These are phyloP conservation scores for Dryas integrifolia DNA, from an alignment of 331 rosid species.

Conservation along the genomic window DNA sequence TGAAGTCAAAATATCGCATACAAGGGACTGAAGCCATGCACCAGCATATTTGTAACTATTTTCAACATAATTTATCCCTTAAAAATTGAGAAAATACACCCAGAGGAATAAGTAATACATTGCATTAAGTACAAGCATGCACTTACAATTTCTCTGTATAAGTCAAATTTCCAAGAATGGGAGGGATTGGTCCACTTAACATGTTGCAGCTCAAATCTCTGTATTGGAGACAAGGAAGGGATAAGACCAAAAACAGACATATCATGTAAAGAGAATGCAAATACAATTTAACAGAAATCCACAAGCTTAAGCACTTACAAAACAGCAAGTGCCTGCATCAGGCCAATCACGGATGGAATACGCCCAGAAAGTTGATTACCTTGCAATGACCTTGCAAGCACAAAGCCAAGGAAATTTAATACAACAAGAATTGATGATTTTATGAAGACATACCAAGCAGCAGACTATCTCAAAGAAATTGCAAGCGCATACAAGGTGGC, in stretches of 20 bases:
- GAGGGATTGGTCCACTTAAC: conserved; percentile 77
- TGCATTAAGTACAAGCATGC: neutral
- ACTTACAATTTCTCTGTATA: conserved; percentile 92
- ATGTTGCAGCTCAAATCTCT: conserved; percentile 89
- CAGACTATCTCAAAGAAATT: neutral
- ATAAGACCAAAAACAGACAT: neutral
- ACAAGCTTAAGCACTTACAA: conserved; percentile 57
- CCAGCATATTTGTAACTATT: neutral
- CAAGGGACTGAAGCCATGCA: neutral
- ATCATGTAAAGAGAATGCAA: neutral
- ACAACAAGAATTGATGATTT: neutral
- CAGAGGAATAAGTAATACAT: too few species aligned
- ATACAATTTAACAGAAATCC: neutral
- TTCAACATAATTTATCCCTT: neutral
- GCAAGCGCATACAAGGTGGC: conserved; percentile 77
- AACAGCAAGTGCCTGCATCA: conserved; percentile 99
- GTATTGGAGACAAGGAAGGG: conserved; percentile 19
- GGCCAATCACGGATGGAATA: conserved; percentile 85
- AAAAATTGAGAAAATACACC: too few species aligned
- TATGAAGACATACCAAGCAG: neutral
- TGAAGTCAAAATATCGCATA: neutral
- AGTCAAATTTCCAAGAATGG: conserved; percentile 82
- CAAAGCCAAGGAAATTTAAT: conserved; percentile 21
- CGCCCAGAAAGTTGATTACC: conserved; percentile 81
- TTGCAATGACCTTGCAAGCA: conserved; percentile 69